Conservation (phyloP, 176 grass and related monocot species). For the Triticum urartu region DNA sequence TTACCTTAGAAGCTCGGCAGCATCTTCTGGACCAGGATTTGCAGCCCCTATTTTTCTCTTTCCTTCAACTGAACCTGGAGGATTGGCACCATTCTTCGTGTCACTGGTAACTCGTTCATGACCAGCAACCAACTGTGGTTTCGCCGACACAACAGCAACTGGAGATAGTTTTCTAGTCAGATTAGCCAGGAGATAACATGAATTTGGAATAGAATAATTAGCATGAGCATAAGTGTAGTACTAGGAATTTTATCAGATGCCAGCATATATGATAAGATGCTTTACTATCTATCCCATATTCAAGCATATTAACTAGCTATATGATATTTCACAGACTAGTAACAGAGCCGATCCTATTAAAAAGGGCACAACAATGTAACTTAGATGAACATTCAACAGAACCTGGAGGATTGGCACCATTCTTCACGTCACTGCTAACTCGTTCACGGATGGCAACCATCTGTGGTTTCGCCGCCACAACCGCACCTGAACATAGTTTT, state of each 20-base stretch:
- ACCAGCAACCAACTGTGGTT: constrained; percentile 77
- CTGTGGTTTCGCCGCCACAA: constrained; percentile 79
- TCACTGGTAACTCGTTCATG: constrained; percentile 66
- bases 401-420: background rate
- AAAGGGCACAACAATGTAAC: too few species aligned
- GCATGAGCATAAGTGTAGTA: background rate
- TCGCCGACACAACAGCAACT: constrained; percentile 80
- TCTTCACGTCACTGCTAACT: constrained; percentile 64
- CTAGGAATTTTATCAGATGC: background rate
- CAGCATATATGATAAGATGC: background rate
- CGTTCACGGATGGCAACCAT: constrained; percentile 65
- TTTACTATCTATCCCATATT: background rate
- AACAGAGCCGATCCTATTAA: too few species aligned
- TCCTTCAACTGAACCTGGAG: constrained; percentile 43
- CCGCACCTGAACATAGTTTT: constrained; percentile 55
- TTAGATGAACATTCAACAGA: background rate
- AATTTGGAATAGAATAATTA: background rate
- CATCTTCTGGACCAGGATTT: constrained; percentile 88
- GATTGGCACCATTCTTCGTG: constrained; percentile 15
- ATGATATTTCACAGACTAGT: too few species aligned
- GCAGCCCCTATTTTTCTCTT: constrained; percentile 72
- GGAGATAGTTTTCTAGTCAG: constrained; percentile 16
- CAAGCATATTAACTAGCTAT: background rate
- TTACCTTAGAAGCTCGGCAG: constrained; percentile 89
- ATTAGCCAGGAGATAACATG: background rate